Base-by-base conservation (phyloP, 2,329 filamentous ascomycete species). In the Dactylonectria macrodidyma region DNA sequence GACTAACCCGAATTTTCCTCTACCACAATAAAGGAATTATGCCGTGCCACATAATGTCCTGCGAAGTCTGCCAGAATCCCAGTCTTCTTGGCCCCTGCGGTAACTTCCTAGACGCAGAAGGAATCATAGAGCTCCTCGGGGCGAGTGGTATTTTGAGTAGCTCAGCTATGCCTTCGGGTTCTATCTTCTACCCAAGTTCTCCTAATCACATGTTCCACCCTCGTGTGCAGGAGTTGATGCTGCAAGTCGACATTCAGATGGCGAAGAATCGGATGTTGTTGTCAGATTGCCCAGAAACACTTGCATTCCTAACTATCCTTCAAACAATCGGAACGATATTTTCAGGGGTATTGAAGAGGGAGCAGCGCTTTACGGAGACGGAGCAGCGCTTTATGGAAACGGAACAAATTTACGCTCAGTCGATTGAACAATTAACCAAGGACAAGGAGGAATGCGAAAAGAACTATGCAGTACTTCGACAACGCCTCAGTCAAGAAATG, bases 141-240 rank as follows among this genome's bases (percentile, higher is more conserved):
- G 41, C 41, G 41, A 46, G 41, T 46, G 41, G 41, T 46, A 16
- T 46, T 46, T 46, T 46, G 41, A 46, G 41, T 46, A n/a, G n/a
- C n/a, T 46, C 41, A 46, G 41, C 41, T 46, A 16, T 19, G 41
- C 19, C 41, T n/a, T 46, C 41, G n/a, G 16, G 41, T 46, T n/a
- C 41, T 46, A n/a, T 46, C 41, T 46, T 46, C 41, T 46, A n/a
- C 41, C 8, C 41, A 46, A 16, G 16, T 46, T 4, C 3, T 41
- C 36, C 36, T 41, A n/a, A 46, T 46, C 14, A 46, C 41, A n/a
- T 16, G 41, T 46, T 46, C 41, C 41, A 46, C 19, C n/a, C 41
- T 46, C 41, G 41, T 46, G 41, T 46, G 19, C 41, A n/a, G 41
- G 41, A 46, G 41, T 46, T 46, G 41, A 46, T 46, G 41, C 41